Evolutionary conservation across 805 yeast species (phyloP).

Genomic region (Saturnispora mendoncae): DNA sequence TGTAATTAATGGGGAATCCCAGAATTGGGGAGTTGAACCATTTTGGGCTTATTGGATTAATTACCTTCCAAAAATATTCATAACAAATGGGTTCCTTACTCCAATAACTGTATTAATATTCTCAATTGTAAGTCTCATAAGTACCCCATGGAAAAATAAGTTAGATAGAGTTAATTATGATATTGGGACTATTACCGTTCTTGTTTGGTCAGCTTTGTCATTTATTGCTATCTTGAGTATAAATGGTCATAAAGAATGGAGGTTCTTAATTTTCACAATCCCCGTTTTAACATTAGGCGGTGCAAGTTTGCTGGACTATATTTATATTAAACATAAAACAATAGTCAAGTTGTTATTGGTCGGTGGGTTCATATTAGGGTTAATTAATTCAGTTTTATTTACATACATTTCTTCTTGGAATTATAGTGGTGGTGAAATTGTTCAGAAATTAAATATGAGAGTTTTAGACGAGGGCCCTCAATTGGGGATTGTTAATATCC

Average conservation of each 20-base stretch:
- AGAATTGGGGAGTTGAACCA: conserved; percentile 83
- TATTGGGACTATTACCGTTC: conserved; percentile 32
- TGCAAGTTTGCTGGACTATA: conserved; percentile 9
- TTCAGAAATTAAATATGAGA: conserved; percentile 39
- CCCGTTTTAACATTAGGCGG: conserved; percentile 47
- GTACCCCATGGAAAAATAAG: not conserved
- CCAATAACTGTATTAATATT: not conserved
- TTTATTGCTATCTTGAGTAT: conserved; percentile 61
- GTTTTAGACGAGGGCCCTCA: conserved; percentile 8
- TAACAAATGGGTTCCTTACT: conserved; percentile 10
- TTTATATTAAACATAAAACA: not conserved
- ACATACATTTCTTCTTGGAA: conserved; percentile 60
- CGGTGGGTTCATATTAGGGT: conserved; percentile 29
- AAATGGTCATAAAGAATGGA: conserved; percentile 92
- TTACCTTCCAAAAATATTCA: conserved; percentile 40
- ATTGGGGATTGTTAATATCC: conserved; percentile 36
- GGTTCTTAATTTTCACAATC: conserved; percentile 69
- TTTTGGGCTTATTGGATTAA: conserved; percentile 53
- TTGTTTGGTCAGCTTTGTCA: conserved; percentile 42
- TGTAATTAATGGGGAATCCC: conserved; percentile 63
- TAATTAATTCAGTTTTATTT: conserved; percentile 37
- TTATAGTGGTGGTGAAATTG: conserved; percentile 85
- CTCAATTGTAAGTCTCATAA: not conserved
- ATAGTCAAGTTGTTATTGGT: conserved; percentile 26
- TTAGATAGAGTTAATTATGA: conserved; percentile 23